Evolutionary conservation across 2,329 filamentous ascomycete genomes (phyloP).

Genomic region (Trichophyton verrucosum): DNA sequence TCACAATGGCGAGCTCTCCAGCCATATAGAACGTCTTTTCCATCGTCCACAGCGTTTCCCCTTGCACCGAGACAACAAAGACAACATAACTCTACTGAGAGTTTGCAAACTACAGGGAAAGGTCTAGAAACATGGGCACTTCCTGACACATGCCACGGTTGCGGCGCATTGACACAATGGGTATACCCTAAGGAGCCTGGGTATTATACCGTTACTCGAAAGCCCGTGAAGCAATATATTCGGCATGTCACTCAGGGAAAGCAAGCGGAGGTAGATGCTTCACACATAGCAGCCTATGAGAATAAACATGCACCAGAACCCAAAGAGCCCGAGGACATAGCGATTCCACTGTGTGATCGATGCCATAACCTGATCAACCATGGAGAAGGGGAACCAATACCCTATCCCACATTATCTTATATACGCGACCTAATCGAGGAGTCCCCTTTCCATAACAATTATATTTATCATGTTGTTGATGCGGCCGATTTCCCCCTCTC

Average conservation of each 20-base stretch:
- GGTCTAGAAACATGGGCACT: constrained; percentile 18
- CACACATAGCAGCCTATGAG: background rate
- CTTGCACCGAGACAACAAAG: background rate
- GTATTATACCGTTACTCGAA: constrained; percentile 42
- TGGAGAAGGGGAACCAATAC: constrained; percentile 55
- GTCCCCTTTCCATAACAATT: constrained; percentile 80
- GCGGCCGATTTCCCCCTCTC: constrained; percentile 97
- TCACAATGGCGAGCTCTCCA: background rate
- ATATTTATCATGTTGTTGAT: constrained; percentile 90
- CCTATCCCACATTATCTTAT: constrained; percentile 67
- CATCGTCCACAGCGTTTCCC: background rate
- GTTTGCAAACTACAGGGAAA: background rate
- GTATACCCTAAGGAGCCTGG: constrained; percentile 44
- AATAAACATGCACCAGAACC: background rate
- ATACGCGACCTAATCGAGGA: constrained; percentile 75
- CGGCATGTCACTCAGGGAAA: background rate
- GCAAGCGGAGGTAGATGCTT: background rate
- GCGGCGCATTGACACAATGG: constrained; percentile 49
- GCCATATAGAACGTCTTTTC: background rate
- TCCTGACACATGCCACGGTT: constrained; percentile 48
- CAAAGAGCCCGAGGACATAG: background rate
- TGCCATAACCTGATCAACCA: constrained; percentile 77
- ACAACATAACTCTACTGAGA: background rate
- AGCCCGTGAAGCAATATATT: constrained; percentile 32
- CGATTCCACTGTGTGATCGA: constrained; percentile 62